Evolutionary conservation across 805 yeast genomes (phyloP).

Genomic region (Kuraishia hungarica): DNA sequence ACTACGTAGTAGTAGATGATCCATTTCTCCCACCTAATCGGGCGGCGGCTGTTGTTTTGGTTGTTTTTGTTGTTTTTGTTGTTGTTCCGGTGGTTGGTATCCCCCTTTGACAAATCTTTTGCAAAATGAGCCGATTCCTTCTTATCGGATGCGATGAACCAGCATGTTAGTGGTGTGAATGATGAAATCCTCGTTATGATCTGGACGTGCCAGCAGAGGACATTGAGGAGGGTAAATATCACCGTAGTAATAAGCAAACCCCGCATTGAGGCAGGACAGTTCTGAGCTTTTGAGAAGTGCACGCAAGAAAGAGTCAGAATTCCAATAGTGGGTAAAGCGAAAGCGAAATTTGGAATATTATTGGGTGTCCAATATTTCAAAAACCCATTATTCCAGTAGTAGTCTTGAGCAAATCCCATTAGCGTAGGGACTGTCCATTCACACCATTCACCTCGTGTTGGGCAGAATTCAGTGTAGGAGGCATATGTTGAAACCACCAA

Average conservation of each 20-base stretch:
- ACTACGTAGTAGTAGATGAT: conserved; percentile 37
- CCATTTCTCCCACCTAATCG: conserved; percentile 17
- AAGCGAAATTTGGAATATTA: conserved; percentile 74
- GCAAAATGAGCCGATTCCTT: neutral
- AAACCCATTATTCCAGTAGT: conserved; percentile 84
- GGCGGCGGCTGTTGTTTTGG: conserved; percentile 10
- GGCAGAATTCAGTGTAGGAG: conserved; percentile 55
- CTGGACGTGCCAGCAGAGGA: conserved; percentile 74
- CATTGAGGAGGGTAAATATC: conserved; percentile 38
- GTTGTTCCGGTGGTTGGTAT: too few relatives aligned
- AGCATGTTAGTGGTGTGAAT: conserved; percentile 66
- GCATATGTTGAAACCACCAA: conserved; percentile 37
- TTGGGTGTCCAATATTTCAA: conserved; percentile 73
- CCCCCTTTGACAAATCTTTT: too few relatives aligned
- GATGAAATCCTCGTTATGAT: conserved; percentile 74
- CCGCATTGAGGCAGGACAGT: conserved; percentile 7
- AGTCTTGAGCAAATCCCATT: conserved; percentile 60
- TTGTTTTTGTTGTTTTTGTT: too few relatives aligned
- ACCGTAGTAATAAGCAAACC: conserved; percentile 35
- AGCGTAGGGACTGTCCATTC: conserved; percentile 43
- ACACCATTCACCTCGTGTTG: conserved; percentile 78
- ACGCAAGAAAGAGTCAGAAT: conserved; percentile 33
- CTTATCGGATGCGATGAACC: conserved; percentile 49
- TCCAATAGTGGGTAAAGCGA: conserved; percentile 61
- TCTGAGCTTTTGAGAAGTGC: conserved; percentile 17